These are phyloP conservation scores for Naganishia antarctica DNA, from an alignment of 768 basidiomycete species.

Conservation along the genomic window DNA sequence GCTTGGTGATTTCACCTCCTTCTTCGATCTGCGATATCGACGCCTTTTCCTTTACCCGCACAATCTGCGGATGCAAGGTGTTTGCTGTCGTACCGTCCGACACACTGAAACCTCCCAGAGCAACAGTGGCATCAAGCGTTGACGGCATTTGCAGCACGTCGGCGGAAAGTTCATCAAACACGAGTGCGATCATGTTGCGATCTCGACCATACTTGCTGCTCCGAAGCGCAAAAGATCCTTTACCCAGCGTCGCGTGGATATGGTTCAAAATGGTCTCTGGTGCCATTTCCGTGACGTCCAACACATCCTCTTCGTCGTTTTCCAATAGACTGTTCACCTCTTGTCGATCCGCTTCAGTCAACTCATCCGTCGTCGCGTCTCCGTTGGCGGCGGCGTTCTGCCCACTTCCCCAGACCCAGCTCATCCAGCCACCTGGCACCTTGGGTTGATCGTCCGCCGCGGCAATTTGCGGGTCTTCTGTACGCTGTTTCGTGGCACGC, in stretches of 20 bases:
- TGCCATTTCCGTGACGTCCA: conserved; percentile 65
- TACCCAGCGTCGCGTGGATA: conserved; percentile 70
- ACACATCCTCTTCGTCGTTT: conserved; percentile 76
- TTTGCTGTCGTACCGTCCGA: conserved; percentile 82
- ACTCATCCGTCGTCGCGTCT: conserved; percentile 52
- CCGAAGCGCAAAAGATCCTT: conserved; percentile 79
- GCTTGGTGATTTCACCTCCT: conserved; percentile 47
- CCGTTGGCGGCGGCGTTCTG: conserved; percentile 54
- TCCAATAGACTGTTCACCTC: conserved; percentile 86
- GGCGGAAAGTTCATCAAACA: conserved; percentile 81
- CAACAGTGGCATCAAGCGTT: conserved; percentile 77
- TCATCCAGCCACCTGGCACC: conserved; percentile 47
- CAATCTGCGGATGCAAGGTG: conserved; percentile 82
- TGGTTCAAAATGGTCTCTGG: conserved; percentile 74
- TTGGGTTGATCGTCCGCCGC: conserved; percentile 20
- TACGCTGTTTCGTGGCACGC: conserved; percentile 63
- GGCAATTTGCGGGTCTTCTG: conserved; percentile 52
- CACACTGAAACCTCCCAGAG: conserved; percentile 77
- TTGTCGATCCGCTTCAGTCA: conserved; percentile 85
- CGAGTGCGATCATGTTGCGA: conserved; percentile 73
- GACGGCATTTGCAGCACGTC: conserved; percentile 77
- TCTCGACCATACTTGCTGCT: conserved; percentile 61
- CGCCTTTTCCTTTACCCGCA: conserved; percentile 64
- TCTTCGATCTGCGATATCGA: conserved; percentile 25
- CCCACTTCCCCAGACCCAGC: conserved; percentile 73